Base-by-base conservation (phyloP, 169 alveolate species). In the Eimeria zaria region DNA sequence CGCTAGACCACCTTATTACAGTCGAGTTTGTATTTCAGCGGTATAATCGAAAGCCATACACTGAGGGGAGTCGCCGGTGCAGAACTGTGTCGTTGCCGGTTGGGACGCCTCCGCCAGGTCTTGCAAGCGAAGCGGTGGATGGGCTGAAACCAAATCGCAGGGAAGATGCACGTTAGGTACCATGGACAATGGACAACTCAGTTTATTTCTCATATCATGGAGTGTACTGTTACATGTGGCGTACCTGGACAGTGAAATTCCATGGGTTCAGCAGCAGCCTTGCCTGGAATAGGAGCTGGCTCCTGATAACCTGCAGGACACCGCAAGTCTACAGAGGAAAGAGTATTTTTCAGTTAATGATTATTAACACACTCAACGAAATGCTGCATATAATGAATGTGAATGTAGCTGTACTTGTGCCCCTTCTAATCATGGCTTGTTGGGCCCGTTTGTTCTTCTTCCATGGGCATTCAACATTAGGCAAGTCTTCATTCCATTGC, bases 201-300 rank as follows among this genome's bases (percentile, higher is more conserved):
- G n/a, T n/a, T n/a, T n/a, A n/a, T n/a, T n/a, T n/a, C 18, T 16
- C 74, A 14, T 20, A 30, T 30, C 20, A 30, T 12, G 36, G 64
- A 36, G 71, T 12, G n/a, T 46, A 41, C 58, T 24, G 36, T 39
- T 84, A 44, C 78, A 20, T 1, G 33, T 39, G 55, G 36, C 67
- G 41, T 87, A 62, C 94, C 94, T 41, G 94, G 83, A 33, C 94
- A 87, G 51, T 87, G 94, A 53, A 62, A 60, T 55, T 87, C 94
- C 81, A n/a, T 62, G 60, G 71, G 67, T 36, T 41, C 20, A 33
- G 83, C 62, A 33, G 94, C 67, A 33, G 62, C 67, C 71, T 60
- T 64, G 83, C 48, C 83, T 27, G 48, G 78, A 1, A 51, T 41
- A 41, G 51, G 39, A 64, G 62, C 83, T 44, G 91, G 76, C 16